Percentiles rank a stretch among this genome's conserved stretches.
Conservation (phyloP, 2,329 filamentous ascomycete genomes). For the Calonectria montana region DNA sequence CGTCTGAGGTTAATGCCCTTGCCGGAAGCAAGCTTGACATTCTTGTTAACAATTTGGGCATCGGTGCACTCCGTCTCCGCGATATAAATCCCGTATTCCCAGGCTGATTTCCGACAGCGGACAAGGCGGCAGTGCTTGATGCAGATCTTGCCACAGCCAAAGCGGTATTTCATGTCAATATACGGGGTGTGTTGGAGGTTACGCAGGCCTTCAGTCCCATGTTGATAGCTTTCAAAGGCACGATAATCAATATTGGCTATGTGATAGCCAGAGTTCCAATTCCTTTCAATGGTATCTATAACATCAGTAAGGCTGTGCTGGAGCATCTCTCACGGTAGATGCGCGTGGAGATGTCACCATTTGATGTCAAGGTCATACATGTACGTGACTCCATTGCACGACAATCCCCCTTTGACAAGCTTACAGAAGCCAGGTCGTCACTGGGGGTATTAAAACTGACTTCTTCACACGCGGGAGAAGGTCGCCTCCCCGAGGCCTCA, state of each 20-base stretch:
- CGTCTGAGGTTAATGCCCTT: conserved; percentile 44
- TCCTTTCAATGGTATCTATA: conserved; percentile 53
- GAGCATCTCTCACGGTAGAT: conserved; percentile 52
- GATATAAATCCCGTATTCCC: conserved; percentile 18
- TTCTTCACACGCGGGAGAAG: conserved; percentile 53
- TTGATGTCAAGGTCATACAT: conserved; percentile 49
- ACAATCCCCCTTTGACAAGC: neutral
- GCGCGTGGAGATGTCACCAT: conserved; percentile 52
- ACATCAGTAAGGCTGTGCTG: conserved; percentile 56
- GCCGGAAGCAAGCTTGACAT: conserved; percentile 55
- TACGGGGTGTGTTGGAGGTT: conserved; percentile 52
- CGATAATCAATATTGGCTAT: conserved; percentile 56
- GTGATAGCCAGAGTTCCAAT: conserved; percentile 41
- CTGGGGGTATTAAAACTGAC: conserved; percentile 46
- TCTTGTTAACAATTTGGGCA: conserved; percentile 57
- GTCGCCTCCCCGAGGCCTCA: conserved; percentile 51
- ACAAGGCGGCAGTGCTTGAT: conserved; percentile 37
- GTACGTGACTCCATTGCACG: conserved; percentile 11
- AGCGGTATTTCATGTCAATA: conserved; percentile 51
- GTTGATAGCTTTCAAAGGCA: conserved; percentile 46
- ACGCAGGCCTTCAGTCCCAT: conserved; percentile 53
- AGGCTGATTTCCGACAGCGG: conserved; percentile 20
- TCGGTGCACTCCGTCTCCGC: conserved; percentile 34
- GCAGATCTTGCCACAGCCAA: conserved; percentile 32
- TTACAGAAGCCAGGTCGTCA: conserved; percentile 36